Evolutionary conservation across 208 protist genomes (phyloP).

Genomic region (Entamoeba invadens): DNA sequence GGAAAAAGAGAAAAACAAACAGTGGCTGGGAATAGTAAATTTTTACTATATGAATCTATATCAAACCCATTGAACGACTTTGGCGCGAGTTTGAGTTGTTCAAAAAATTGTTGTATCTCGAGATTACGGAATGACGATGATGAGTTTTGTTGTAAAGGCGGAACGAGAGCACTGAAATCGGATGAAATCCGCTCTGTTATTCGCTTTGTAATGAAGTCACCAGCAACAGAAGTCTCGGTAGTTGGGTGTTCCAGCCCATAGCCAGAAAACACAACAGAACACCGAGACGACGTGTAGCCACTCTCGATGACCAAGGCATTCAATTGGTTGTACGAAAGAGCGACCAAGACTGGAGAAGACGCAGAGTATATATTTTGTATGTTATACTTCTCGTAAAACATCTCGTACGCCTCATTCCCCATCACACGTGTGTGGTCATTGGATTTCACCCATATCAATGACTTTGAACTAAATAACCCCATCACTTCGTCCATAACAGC

Average conservation of each 20-base stretch:
- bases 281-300: background rate
- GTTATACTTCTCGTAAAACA: background rate
- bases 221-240: background rate
- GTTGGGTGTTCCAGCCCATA: background rate
- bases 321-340: background rate
- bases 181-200: background rate
- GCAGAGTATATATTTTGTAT: background rate
- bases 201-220: background rate
- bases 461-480: background rate
- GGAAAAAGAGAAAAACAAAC: background rate
- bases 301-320: background rate
- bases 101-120: background rate
- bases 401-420: background rate
- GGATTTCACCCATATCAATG: background rate
- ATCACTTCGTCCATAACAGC: background rate
- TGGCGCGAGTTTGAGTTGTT: background rate
- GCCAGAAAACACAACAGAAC: background rate
- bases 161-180: background rate
- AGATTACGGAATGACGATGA: background rate
- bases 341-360: background rate
- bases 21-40: background rate
- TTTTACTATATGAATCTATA: background rate
- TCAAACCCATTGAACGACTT: background rate
- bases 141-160: background rate
- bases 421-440: background rate